Evolutionary conservation across 2,329 filamentous ascomycete species (phyloP).

Genomic region (Monosporascus sp.): DNA sequence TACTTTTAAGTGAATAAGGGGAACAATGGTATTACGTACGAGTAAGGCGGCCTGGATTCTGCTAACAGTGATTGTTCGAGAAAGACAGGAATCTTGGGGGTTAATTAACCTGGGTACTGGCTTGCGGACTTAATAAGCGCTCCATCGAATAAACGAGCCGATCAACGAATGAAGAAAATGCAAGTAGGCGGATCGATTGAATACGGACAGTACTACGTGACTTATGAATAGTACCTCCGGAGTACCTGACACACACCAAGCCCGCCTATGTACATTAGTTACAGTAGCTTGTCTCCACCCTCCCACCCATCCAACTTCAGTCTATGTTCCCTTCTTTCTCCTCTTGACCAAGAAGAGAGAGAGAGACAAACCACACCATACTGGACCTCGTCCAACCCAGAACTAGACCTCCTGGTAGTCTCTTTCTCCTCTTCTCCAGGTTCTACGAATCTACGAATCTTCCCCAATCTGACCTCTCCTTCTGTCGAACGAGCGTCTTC

Average conservation of each 20-base stretch:
- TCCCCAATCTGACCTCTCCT: background rate
- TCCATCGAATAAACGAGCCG: too few relatives aligned
- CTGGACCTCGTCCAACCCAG: constrained; percentile 20
- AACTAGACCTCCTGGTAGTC: background rate
- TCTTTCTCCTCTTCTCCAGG: constrained; percentile 2
- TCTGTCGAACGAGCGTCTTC: background rate
- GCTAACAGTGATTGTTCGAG: too few relatives aligned
- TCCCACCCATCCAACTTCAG: constrained; percentile 12
- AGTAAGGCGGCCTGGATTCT: too few relatives aligned
- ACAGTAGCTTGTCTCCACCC: constrained; percentile 6
- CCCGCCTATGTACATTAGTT: too few relatives aligned
- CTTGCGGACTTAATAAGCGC: too few relatives aligned
- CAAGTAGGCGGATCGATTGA: too few relatives aligned
- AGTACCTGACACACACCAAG: constrained; percentile 6
- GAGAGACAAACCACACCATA: constrained; percentile 4
- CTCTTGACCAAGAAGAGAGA: constrained; percentile 22
- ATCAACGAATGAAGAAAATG: too few relatives aligned
- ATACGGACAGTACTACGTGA: too few relatives aligned
- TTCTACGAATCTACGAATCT: constrained; percentile 4
- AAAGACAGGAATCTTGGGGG: too few relatives aligned
- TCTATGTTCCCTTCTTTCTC: constrained; percentile 24
- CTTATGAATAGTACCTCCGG: background rate
- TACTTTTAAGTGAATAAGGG: too few relatives aligned
- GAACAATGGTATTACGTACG: too few relatives aligned
- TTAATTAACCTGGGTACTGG: too few relatives aligned